Base-by-base conservation (phyloP, 306 rosid species). In the Rosa persica region DNA sequence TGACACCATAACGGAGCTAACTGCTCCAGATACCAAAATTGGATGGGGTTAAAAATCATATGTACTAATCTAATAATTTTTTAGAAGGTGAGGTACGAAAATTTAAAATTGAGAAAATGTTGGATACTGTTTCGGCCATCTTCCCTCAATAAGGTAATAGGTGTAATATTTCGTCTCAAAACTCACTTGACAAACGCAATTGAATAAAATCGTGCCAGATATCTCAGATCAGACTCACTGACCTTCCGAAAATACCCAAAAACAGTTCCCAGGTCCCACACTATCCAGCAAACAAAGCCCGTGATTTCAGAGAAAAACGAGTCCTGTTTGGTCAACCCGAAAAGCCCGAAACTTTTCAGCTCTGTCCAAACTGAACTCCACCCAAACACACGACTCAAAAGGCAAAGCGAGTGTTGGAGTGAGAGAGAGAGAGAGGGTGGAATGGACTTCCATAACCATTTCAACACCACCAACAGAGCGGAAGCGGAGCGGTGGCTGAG, bases 401-500 rank as follows among this genome's bases (percentile, higher is more conserved):
- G 36, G 36, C 36, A 30, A 30, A 30, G 36, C 36, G 36, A 23
- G 75, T 36, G 51, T 36, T 17, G n/a, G 36, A 2, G 36, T 2
- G 55, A 42, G 17, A 4, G 61, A 34, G 76, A 38, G 57, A 42
- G 66, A 19, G 75, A 36, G 51, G 66, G 70, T 1, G 65, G 62
- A 65, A 61, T 73, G 68, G 76, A 30, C 7, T 46, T 36, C 15
- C 67, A 13, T 6, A 70, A 79, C 30, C 77, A 78, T 60, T 61
- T 69, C 52, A 70, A 49, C 77, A 81, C 48, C 77, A 82, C 82
- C 38, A 84, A 52, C 79, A 82, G 92, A 78, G 93, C 85, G 4
- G 99, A 95, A 74, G 98, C 98, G 16, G 88, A 87, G 81, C 90
- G 97, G 42, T 95, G 97, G 99, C 81, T 95, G 0, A 88, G 81